A percentile compares a stretch with the other conserved stretches of the same genome.
Evolutionary conservation across 2,329 filamentous ascomycete species (phyloP).

Genomic region (Dothideomycetidae sp.): DNA sequence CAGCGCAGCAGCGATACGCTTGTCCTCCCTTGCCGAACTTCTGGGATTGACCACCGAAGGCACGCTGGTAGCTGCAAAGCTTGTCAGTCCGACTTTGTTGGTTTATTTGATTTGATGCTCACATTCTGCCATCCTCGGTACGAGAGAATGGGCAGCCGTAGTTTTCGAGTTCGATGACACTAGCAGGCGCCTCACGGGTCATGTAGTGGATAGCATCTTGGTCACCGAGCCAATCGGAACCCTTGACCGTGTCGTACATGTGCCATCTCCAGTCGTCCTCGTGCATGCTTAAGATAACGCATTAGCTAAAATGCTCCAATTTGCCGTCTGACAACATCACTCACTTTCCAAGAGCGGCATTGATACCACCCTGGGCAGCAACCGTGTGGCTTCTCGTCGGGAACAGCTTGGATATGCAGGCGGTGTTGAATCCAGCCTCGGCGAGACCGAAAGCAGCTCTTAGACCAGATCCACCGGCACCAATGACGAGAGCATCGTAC

Average conservation of each 20-base stretch:
- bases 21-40: conserved; percentile 94
- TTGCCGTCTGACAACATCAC: conserved; percentile 15
- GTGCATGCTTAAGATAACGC: conserved; percentile 51
- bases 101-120: conserved; percentile 22
- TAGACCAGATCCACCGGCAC: conserved; percentile 67
- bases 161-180: conserved; percentile 89
- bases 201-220: conserved; percentile 98
- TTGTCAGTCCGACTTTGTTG: conserved; percentile 8
- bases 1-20: conserved; percentile 93
- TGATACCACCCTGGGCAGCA: conserved; percentile 64
- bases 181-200: conserved; percentile 84
- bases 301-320: conserved; percentile 6
- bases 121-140: conserved; percentile 94
- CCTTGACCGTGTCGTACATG: conserved; percentile 98
- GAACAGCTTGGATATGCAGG: conserved; percentile 76
- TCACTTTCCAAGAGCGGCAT: conserved; percentile 67
- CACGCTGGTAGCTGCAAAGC: conserved; percentile 68
- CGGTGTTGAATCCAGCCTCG: conserved; percentile 79
- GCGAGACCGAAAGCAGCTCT: conserved; percentile 75
- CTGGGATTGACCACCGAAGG: conserved; percentile 93
- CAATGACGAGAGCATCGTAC: conserved; percentile 93
- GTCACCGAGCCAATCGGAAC: conserved; percentile 92
- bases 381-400: conserved; percentile 76
- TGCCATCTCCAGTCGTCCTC: conserved; percentile 98
- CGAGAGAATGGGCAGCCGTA: conserved; percentile 94